Conservation (phyloP, 2,329 filamentous ascomycete species). For the Zarea fungicola region DNA sequence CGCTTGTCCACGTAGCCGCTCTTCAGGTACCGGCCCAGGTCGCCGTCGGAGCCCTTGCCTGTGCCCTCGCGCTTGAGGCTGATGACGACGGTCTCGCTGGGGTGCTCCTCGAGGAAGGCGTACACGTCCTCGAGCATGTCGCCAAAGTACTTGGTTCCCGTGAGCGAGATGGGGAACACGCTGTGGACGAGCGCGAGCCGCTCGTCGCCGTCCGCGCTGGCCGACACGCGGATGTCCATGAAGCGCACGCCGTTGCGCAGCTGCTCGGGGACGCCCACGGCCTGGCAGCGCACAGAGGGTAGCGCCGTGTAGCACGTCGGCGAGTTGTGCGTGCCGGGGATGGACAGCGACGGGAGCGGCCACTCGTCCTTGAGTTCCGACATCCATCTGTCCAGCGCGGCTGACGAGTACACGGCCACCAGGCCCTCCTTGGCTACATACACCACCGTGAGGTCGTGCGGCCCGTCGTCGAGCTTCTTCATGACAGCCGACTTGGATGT, state of each 20-base stretch:
- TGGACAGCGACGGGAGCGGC: slow-evolving; percentile 74
- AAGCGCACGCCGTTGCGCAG: slow-evolving; percentile 89
- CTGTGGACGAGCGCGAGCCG: slow-evolving; percentile 80
- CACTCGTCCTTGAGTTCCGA: slow-evolving; percentile 62
- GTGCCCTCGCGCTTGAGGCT: slow-evolving; percentile 88
- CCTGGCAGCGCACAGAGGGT: slow-evolving; percentile 90
- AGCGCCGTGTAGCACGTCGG: slow-evolving; percentile 79
- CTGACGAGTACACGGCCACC: slow-evolving; percentile 64
- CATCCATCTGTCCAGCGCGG: slow-evolving; percentile 76
- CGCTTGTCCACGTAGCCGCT: slow-evolving; percentile 61
- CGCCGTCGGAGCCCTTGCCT: slow-evolving; percentile 71
- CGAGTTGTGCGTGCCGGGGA: slow-evolving; percentile 94
- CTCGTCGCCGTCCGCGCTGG: slow-evolving; percentile 50
- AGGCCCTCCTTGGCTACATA: slow-evolving; percentile 54
- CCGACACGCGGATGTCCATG: slow-evolving; percentile 77
- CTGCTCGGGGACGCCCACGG: slow-evolving; percentile 70
- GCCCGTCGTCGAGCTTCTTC: slow-evolving; percentile 43
- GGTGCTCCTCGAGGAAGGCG: slow-evolving; percentile 70
- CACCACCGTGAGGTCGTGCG: slow-evolving; percentile 59
- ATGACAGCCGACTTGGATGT: slow-evolving; percentile 56
- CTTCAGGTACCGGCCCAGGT: slow-evolving; percentile 69
- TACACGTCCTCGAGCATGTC: slow-evolving; percentile 67
- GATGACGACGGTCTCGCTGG: slow-evolving; percentile 77
- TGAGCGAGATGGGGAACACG: slow-evolving; percentile 81
- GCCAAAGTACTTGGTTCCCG: slow-evolving; percentile 72